Evolutionary conservation across 306 rosid genomes (phyloP), one percentile per base, ranked within the genome.

Genomic region (Malus sieversii): DNA sequence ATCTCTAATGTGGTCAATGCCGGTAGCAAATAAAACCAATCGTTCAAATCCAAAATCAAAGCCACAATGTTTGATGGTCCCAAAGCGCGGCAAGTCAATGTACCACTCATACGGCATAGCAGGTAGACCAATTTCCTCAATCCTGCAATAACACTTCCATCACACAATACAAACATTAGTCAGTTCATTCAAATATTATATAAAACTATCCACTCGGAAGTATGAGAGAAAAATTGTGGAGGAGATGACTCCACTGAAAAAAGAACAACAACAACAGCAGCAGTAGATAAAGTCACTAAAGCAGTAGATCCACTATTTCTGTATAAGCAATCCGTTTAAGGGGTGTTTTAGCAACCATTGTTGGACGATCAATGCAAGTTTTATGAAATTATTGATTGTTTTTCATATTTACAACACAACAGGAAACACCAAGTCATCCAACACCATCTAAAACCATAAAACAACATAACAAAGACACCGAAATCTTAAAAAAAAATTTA

Each of bases 11-110:
- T 92, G 25, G 25, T 25, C 25, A 25, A 25, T 25, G 25, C 25
- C 99, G 0, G 99, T 96, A 9, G 98, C 97, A 72, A 96, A 96
- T 68, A 96, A 93, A 75, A 96, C 84, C 99, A 92, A 92, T 52
- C 99, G 73, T 60, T 96, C 99, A 51, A 96, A 92, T 23, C 99
- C 99, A 48, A 96, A 89, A 72, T 98, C 99, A 66, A 96, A 96
- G 46, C 98, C 98, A 20, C 84, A 29, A 77, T 96, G 99, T 75
- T 85, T 90, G 65, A 89, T 96, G 0, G 98, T 96, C 61, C 99
- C 99, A 70, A 68, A 92, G 63, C 99, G 92, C 81, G 97, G 82
- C 79, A 96, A 85, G 72, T 96, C 99, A 77, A 96, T 90, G 88
- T 96, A 90, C 99, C 96, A 96, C 76, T 96, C 98, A 10, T 90